Percentiles rank a stretch among this genome's conserved stretches.
Conservation (phyloP, 768 basidiomycete species). For the Kwoniella mangroviensis region DNA sequence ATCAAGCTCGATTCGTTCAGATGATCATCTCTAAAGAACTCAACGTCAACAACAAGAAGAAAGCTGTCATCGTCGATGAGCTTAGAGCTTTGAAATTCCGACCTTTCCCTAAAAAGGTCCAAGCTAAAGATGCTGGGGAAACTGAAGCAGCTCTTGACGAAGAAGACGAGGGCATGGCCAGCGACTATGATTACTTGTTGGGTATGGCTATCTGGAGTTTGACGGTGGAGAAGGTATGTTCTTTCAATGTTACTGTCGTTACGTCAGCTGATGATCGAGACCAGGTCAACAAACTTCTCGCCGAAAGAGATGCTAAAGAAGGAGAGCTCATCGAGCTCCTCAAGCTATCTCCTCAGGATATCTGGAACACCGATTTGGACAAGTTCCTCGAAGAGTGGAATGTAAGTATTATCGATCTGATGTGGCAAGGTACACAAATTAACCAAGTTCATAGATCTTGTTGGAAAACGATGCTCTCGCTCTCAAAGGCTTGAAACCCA, state of each 20-base stretch:
- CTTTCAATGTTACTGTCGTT: too few relatives aligned
- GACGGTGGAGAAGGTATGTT: conserved; percentile 82
- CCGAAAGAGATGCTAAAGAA: conserved; percentile 82
- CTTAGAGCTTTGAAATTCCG: conserved; percentile 81
- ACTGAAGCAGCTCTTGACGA: conserved; percentile 66
- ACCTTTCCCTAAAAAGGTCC: conserved; percentile 81
- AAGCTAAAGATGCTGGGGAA: conserved; percentile 72
- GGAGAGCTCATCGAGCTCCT: conserved; percentile 76
- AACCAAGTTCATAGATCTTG: conserved; percentile 33
- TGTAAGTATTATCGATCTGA: conserved; percentile 61
- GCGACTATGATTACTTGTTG: conserved; percentile 90
- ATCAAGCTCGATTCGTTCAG: conserved; percentile 94
- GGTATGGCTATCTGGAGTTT: conserved; percentile 95
- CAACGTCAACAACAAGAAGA: conserved; percentile 82
- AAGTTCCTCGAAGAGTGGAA: conserved; percentile 81
- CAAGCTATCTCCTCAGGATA: conserved; percentile 73
- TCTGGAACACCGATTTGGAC: conserved; percentile 92
- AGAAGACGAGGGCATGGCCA: conserved; percentile 60
- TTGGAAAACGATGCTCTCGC: conserved; percentile 60
- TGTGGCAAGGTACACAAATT: not conserved
- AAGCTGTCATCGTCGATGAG: conserved; percentile 80
- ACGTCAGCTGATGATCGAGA: not conserved
- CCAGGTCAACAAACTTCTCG: conserved; percentile 80
- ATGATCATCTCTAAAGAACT: conserved; percentile 91
- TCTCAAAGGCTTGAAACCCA: conserved; percentile 64